phyloP scores from a whole-genome alignment of 2,329 filamentous ascomycete genomes.

The Ascochyta rabiei region DNA sequence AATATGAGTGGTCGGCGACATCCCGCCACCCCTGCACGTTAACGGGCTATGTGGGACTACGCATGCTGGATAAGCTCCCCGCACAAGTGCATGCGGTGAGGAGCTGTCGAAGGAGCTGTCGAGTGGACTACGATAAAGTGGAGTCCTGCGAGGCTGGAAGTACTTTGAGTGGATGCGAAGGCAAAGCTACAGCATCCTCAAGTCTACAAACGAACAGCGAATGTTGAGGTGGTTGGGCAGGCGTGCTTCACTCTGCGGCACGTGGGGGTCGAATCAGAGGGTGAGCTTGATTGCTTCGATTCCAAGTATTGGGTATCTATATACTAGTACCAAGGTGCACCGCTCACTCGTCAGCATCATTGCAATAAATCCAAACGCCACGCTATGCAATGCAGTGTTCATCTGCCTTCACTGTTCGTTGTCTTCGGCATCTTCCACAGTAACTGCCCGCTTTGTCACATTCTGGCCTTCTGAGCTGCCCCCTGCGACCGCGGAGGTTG shows the following conservation, averaged over 20 bases:
- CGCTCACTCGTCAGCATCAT: constrained; percentile 1
- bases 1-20: constrained; percentile 30
- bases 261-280: constrained; percentile 13
- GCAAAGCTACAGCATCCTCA: neutral
- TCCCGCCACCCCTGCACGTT: constrained; percentile 22
- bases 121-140: constrained; percentile 21
- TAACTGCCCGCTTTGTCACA: constrained; percentile 34
- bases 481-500: constrained; percentile 37
- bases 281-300: constrained; percentile 13
- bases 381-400: constrained; percentile 43
- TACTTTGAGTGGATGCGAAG: constrained; percentile 11
- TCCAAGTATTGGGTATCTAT: constrained; percentile 14
- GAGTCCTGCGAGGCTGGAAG: constrained; percentile 16
- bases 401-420: constrained; percentile 26
- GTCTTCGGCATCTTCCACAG: constrained; percentile 43
- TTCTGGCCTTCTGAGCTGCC: constrained; percentile 31
- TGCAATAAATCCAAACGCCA: constrained; percentile 38
- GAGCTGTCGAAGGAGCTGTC: constrained; percentile 20
- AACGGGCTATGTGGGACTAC: constrained; percentile 25
- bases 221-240: constrained; percentile 19
- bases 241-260: constrained; percentile 17
- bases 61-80: constrained; percentile 27
- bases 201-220: constrained; percentile 11
- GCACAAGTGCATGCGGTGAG: constrained; percentile 17
- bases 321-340: constrained; percentile 6